Percentiles rank a stretch among this genome's conserved stretches.
These are phyloP conservation scores for Multifurca ochricompacta DNA, from an alignment of 768 basidiomycete species.

Conservation along the genomic window DNA sequence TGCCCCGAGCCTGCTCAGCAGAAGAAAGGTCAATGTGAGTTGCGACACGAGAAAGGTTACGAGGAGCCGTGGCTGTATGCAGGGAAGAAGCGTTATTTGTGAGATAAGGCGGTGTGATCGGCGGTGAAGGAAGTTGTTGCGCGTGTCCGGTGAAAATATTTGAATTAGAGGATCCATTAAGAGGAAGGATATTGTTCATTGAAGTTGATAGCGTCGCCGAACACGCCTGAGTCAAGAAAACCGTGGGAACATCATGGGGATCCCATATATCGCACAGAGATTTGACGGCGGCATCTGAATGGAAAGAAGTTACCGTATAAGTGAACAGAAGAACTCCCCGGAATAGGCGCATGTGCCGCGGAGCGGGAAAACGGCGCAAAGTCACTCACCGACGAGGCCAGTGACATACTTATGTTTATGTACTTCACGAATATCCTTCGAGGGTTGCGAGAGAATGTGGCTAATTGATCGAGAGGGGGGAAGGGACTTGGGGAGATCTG, in stretches of 20 bases:
- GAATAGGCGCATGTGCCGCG: constrained; percentile 1
- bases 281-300: constrained; percentile 69
- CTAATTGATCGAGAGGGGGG: constrained; percentile 28
- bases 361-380: constrained; percentile 3
- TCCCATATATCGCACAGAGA: constrained; percentile 76
- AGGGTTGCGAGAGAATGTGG: constrained; percentile 22
- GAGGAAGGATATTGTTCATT: constrained; percentile 22
- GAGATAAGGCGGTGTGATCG: constrained; percentile 42
- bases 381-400: constrained; percentile 58
- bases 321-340: not conserved
- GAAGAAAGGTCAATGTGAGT: constrained; percentile 24
- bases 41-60: constrained; percentile 21
- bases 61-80: constrained; percentile 25
- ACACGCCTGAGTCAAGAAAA: constrained; percentile 37
- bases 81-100: constrained; percentile 26
- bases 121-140: constrained; percentile 44
- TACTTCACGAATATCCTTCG: constrained; percentile 33
- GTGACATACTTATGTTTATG: constrained; percentile 61
- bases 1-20: constrained; percentile 23
- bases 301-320: constrained; percentile 3
- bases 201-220: constrained; percentile 10
- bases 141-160: constrained; percentile 26
- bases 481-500: constrained; percentile 25
- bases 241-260: constrained; percentile 60
- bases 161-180: constrained; percentile 23